Base-by-base conservation (phyloP, 2,329 filamentous ascomycete species). In the Cladophialophora chaetospira region DNA sequence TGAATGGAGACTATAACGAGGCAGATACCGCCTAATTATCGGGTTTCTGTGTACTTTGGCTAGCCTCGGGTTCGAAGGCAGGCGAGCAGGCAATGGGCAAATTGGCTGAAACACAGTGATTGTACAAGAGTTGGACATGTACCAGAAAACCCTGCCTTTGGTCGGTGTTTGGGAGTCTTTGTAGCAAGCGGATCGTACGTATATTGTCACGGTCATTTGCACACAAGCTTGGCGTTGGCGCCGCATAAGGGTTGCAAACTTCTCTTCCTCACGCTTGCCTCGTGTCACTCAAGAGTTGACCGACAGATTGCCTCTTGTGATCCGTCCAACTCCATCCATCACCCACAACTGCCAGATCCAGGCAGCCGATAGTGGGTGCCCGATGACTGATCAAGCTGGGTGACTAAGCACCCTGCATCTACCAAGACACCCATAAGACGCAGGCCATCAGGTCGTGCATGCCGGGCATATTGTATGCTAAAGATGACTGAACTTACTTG, bases 371-470 rank as follows among this genome's bases (percentile, higher is more conserved):
- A 15, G 21, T 38, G 40, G 40, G 35, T 45, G 17, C 25, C 50
- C 44, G 50, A 53, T 53, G 40, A 53, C 50, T 45, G 38, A 53
- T 44, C 13, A n/a, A 23, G 6, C 8, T 13, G 9, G 19, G 53
- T 60, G 53, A 60, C 53, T 60, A 53, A 60, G 57, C 57, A 28
- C 26, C 40, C 10, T 59, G 56, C 51, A 52, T 52, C 5, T 0
- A 26, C n/a, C 15, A 13, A 33, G 29, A 6, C 13, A 13, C 8
- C 29, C 29, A 8, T 33, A 13, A 13, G 29, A 33, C 13, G 29
- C 13, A 33, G 29, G 29, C 29, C 29, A n/a, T n/a, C n/a, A n/a
- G n/a, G n/a, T n/a, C n/a, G n/a, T n/a, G n/a, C n/a, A n/a, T n/a
- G n/a, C n/a, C n/a, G n/a, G n/a, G n/a, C n/a, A n/a, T n/a, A n/a